phyloP scores from a whole-genome alignment of 257 asterid genomes.

The Forsythia suspensa region DNA sequence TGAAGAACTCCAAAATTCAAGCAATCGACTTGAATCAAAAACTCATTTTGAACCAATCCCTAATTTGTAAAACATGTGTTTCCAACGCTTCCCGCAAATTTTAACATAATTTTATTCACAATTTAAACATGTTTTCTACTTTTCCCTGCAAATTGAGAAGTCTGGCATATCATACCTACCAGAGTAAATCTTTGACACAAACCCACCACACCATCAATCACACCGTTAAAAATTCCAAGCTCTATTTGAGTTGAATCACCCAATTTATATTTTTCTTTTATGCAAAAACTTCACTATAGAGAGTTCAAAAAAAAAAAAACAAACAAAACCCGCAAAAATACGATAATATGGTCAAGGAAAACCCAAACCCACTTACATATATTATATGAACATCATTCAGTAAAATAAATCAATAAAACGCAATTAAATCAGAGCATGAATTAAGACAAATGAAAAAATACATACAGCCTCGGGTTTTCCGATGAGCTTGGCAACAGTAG shows the following conservation, averaged over 20 bases:
- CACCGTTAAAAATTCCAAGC: neutral
- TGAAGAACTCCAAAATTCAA: neutral
- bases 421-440: neutral
- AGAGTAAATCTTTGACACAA: neutral
- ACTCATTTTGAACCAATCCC: neutral
- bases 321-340: neutral
- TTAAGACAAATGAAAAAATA: neutral
- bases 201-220: neutral
- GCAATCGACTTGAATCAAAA: neutral
- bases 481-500: constrained; percentile 75
- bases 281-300: neutral
- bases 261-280: neutral
- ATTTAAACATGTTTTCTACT: neutral
- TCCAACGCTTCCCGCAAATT: neutral
- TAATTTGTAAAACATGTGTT: neutral
- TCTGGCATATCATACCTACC: too few species aligned
- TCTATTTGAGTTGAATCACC: neutral
- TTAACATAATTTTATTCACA: neutral
- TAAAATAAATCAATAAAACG: neutral
- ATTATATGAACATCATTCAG: neutral
- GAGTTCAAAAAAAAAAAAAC: neutral
- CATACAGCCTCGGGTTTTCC: constrained; percentile 87
- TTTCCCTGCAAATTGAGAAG: too few species aligned
- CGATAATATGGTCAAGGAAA: neutral
- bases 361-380: neutral